phyloP scores from a whole-genome alignment of 179 eudicot species.

The Drosera spatulata region DNA sequence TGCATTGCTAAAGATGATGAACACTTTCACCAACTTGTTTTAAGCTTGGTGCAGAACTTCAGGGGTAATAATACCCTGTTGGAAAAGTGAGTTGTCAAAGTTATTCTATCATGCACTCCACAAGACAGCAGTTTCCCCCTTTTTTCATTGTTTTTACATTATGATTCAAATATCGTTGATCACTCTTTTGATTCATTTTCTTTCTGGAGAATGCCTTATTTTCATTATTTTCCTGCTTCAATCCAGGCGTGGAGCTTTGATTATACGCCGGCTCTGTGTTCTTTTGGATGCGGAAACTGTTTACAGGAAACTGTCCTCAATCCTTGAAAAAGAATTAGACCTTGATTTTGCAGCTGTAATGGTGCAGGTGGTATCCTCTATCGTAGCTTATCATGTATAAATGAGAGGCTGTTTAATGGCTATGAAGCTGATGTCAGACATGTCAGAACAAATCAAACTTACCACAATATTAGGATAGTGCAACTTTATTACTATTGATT shows the following conservation, averaged over 20 bases:
- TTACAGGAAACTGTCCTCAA: conserved; percentile 71
- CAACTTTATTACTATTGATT: no score
- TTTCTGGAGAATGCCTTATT: background rate
- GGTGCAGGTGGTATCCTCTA: conserved; percentile 67
- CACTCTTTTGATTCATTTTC: background rate
- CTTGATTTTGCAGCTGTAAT: conserved; percentile 90
- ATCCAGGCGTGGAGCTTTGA: conserved; percentile 91
- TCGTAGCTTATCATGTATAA: conserved; percentile 4
- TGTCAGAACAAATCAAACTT: no score
- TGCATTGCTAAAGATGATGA: conserved; percentile 75
- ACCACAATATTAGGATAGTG: no score
- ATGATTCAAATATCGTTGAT: background rate
- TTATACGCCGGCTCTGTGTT: conserved; percentile 83
- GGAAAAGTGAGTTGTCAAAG: conserved; percentile 67
- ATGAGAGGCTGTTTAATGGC: no score
- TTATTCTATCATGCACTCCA: conserved; percentile 7
- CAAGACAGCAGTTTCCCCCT: background rate
- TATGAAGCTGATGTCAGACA: no score
- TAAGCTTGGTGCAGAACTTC: conserved; percentile 64
- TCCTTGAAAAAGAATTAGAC: conserved; percentile 76
- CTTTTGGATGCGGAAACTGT: conserved; percentile 95
- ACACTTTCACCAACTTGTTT: conserved; percentile 78
- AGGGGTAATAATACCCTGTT: conserved; percentile 65
- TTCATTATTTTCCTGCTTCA: conserved; percentile 7
- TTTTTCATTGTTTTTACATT: background rate